Conservation (phyloP, 345 rosid genomes). For the Toxicodendron radicans region DNA sequence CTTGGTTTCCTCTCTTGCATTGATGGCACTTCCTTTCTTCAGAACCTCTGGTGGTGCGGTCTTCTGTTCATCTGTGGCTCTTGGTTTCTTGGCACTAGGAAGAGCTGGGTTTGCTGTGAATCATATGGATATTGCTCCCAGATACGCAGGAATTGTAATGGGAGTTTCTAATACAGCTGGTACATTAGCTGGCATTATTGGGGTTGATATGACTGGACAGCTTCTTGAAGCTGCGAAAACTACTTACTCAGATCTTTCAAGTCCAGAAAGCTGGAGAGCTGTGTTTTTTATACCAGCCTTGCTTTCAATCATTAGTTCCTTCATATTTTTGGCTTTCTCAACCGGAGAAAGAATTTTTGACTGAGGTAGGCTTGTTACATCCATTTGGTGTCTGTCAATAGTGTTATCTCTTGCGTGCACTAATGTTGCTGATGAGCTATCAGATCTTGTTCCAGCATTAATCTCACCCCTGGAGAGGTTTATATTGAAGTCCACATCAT, state of each 20-base stretch:
- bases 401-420: background rate
- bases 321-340: conserved; percentile 71
- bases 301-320: conserved; percentile 78
- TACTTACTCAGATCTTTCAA: conserved; percentile 70
- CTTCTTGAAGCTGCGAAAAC: conserved; percentile 87
- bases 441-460: background rate
- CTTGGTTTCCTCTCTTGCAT: conserved; percentile 72
- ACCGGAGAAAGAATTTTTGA: conserved; percentile 96
- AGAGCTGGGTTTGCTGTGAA: conserved; percentile 99
- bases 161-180: conserved; percentile 98
- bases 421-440: conserved; percentile 1
- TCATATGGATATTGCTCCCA: conserved; percentile 98
- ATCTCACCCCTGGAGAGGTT: background rate
- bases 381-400: conserved; percentile 1
- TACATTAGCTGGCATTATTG: conserved; percentile 89
- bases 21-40: conserved; percentile 77
- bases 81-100: conserved; percentile 88
- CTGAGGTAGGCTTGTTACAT: conserved; percentile 34
- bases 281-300: conserved; percentile 88
- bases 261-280: conserved; percentile 92
- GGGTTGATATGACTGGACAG: conserved; percentile 83
- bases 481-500: conserved; percentile 9
- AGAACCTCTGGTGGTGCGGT: conserved; percentile 79
- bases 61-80: conserved; percentile 84
- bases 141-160: conserved; percentile 95